Evolutionary conservation across 768 basidiomycete genomes (phyloP), one percentile per base, ranked within the genome.

Genomic region (Pleurotus ostreatus): DNA sequence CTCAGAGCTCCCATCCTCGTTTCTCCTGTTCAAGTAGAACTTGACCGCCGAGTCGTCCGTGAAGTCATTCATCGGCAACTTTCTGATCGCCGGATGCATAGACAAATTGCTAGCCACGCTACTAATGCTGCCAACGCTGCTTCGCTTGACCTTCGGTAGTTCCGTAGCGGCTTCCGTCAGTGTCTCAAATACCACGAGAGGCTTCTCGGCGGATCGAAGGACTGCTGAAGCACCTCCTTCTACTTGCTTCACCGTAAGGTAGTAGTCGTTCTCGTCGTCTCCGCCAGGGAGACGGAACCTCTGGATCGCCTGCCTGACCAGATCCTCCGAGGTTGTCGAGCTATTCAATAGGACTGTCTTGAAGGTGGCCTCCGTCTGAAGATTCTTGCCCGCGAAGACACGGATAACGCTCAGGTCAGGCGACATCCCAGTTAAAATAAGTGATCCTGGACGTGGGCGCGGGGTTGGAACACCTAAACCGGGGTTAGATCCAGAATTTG

Each of bases 31-130:
- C 60, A 98, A 70, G 71, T 97, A 99, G 70, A 98, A 89, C 70
- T 98, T 98, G 72, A 98, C 95, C 0, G 89, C 86, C 3, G 94
- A 94, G 66, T 98, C 97, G 62, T 99, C 97, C 43, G 91, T 91
- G 66, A 95, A 98, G 67, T 98, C 97, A 63, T 95, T 97, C 93
- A 97, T 96, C 45, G 90, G 85, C 40, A 98, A 74, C 67, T 90
- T 92, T 66, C 84, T 87, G 70, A 98, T 99, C 13, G 97, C 95
- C 15, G 96, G 95, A 66, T 98, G 92, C 83, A 92, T 88, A 3
- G 89, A 91, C 23, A 98, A 77, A 66, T 95, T 94, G 66, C 92
- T 94, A 34, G 89, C 80, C 20, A 99, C 77, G n/a, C 93, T 95
- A 64, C 86, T 93, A 62, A 99, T 95, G 67, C 92, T 95, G 39